A percentile compares a stretch with the other conserved stretches of the same genome.
Conservation (phyloP, 2,329 filamentous ascomycete genomes). For the Gremmenia infestans region DNA sequence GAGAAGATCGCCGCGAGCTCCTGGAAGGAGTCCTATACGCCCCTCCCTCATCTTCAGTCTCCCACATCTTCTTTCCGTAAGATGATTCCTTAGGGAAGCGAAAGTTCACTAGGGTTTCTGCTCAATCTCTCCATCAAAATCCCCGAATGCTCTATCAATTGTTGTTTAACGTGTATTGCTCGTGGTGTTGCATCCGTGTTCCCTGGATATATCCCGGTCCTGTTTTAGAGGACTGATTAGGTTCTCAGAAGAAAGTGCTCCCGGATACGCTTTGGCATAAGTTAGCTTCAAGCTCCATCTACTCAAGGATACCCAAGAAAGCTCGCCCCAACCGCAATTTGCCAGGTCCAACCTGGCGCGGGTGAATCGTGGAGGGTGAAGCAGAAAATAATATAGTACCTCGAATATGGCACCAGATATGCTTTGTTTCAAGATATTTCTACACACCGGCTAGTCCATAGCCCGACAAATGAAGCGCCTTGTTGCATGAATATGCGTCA, state of each 20-base stretch:
- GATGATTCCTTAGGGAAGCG: not conserved
- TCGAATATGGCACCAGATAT: too few relatives aligned
- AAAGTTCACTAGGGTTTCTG: not conserved
- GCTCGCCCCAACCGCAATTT: too few relatives aligned
- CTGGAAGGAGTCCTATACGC: slow-evolving; percentile 67
- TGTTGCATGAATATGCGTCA: too few relatives aligned
- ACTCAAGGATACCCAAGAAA: slow-evolving; percentile 8
- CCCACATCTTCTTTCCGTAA: slow-evolving; percentile 49
- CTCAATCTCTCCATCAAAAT: slow-evolving; percentile 9
- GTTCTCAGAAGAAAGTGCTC: slow-evolving; percentile 11
- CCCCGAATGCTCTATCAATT: not conserved
- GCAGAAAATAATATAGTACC: not conserved
- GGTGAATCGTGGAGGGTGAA: too few relatives aligned
- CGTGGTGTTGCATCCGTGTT: not conserved
- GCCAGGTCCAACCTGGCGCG: too few relatives aligned
- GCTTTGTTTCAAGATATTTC: too few relatives aligned
- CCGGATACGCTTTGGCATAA: slow-evolving; percentile 19
- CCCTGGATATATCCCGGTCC: slow-evolving; percentile 7
- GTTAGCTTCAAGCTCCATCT: slow-evolving; percentile 18
- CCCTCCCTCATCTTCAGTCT: slow-evolving; percentile 54
- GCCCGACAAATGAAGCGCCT: too few relatives aligned
- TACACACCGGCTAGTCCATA: too few relatives aligned
- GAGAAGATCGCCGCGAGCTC: slow-evolving; percentile 45
- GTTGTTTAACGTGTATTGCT: slow-evolving; percentile 1
- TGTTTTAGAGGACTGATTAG: slow-evolving; percentile 10